These are phyloP conservation scores for Phytophthora cactorum DNA, from an alignment of 352 stramenopile genomes.

Conservation along the genomic window DNA sequence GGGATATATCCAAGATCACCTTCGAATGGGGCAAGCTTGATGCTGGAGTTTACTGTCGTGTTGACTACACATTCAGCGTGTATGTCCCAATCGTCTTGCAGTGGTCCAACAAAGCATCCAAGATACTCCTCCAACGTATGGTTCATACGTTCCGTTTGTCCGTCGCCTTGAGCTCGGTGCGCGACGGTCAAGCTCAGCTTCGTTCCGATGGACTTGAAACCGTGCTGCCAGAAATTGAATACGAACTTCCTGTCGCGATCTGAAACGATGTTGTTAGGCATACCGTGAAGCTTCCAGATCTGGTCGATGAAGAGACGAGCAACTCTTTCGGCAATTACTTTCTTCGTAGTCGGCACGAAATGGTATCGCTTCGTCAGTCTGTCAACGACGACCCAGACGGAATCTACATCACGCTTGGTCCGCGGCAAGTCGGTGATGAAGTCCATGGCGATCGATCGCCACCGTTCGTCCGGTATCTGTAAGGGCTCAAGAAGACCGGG, in stretches of 20 bases:
- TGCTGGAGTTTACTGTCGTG: not conserved
- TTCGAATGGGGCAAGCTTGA: not conserved
- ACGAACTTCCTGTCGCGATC: not conserved
- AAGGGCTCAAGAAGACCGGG: no score
- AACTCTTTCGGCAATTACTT: not conserved
- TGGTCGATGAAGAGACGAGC: not conserved
- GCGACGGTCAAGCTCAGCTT: not conserved
- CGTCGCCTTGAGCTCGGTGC: not conserved
- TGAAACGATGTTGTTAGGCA: not conserved
- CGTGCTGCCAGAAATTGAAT: not conserved
- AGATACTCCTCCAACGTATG: not conserved
- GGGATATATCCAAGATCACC: not conserved
- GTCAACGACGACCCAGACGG: not conserved
- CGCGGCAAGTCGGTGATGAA: not conserved
- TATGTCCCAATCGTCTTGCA: not conserved
- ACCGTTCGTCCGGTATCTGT: no score
- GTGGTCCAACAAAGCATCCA: not conserved
- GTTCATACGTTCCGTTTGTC: not conserved
- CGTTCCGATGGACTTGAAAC: not conserved
- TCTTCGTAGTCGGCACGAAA: not conserved
- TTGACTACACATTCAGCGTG: not conserved
- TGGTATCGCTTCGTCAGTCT: not conserved
- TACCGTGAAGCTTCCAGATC: not conserved
- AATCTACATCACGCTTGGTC: not conserved
- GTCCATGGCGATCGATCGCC: no score